Percentiles rank a stretch among this genome's conserved stretches.
Evolutionary conservation across 805 yeast species (phyloP).

Genomic region (Candida vaughaniae): DNA sequence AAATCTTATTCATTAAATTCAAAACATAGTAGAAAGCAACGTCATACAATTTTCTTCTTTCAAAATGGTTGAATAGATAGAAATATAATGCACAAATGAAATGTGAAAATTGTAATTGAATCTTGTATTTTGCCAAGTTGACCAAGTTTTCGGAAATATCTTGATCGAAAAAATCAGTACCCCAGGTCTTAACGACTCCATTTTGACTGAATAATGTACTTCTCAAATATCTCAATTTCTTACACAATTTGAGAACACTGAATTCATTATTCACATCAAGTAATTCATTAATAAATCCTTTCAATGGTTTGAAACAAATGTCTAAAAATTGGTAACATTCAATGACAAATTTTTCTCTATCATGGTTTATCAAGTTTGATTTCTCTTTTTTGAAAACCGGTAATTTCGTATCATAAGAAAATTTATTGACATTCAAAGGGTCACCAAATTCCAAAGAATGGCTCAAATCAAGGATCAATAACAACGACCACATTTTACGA

Average conservation of each 20-base stretch:
- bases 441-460: constrained; percentile 31
- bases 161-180: constrained; percentile 32
- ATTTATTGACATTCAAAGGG: constrained; percentile 31
- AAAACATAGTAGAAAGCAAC: constrained; percentile 35
- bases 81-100: constrained; percentile 26
- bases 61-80: constrained; percentile 41
- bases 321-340: constrained; percentile 26
- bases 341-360: constrained; percentile 35
- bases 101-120: constrained; percentile 25
- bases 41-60: constrained; percentile 22
- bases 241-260: constrained; percentile 7
- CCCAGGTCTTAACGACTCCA: constrained; percentile 20
- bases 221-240: constrained; percentile 4
- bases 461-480: constrained; percentile 26
- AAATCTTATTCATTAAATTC: constrained; percentile 22
- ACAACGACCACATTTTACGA: constrained; percentile 38
- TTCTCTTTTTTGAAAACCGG: constrained; percentile 34
- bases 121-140: constrained; percentile 13
- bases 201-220: constrained; percentile 16
- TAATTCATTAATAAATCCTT: constrained; percentile 10
- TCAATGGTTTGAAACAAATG: constrained; percentile 22
- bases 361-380: constrained; percentile 30
- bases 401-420: constrained; percentile 25
- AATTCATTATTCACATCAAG: constrained; percentile 9
- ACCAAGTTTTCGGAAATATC: constrained; percentile 8